phyloP scores from a whole-genome alignment of 345 rosid species.

The Microthlaspi erraticum region DNA sequence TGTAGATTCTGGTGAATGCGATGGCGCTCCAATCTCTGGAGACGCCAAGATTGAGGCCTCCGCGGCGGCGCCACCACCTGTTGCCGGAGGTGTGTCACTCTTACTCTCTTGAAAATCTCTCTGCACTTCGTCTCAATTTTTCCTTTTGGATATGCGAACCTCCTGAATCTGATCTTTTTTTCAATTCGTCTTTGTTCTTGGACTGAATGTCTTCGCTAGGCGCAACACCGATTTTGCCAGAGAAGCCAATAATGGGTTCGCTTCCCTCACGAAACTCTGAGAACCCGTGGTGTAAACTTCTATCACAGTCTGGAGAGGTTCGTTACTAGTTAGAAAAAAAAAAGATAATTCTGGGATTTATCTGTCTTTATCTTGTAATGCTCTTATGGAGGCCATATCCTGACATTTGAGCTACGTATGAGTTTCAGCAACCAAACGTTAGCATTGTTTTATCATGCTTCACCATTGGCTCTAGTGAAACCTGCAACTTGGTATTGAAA shows the following conservation, averaged over 20 bases:
- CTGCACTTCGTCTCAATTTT: neutral
- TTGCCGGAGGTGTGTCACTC: slow-evolving; percentile 56
- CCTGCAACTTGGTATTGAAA: slow-evolving; percentile 59
- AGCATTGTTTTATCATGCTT: slow-evolving; percentile 49
- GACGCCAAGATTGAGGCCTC: slow-evolving; percentile 59
- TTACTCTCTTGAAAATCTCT: neutral
- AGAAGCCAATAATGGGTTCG: slow-evolving; percentile 58
- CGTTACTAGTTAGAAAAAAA: slow-evolving; percentile 1
- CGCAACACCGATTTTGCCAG: slow-evolving; percentile 55
- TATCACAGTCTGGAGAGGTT: slow-evolving; percentile 81
- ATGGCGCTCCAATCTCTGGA: slow-evolving; percentile 46
- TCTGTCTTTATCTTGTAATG: neutral
- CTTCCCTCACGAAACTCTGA: slow-evolving; percentile 49
- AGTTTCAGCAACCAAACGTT: slow-evolving; percentile 65
- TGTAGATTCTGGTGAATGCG: slow-evolving; percentile 24
- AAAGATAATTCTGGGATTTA: neutral
- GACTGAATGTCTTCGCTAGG: slow-evolving; percentile 47
- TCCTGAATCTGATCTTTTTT: slow-evolving; percentile 1
- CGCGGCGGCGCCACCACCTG: slow-evolving; percentile 52
- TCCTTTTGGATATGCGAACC: slow-evolving; percentile 4
- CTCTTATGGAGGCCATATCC: neutral
- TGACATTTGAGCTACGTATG: slow-evolving; percentile 14
- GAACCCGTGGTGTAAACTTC: slow-evolving; percentile 75
- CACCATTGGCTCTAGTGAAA: slow-evolving; percentile 63
- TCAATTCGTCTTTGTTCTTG: slow-evolving; percentile 5